Evolutionary conservation across 805 yeast species (phyloP), one percentile per base, ranked within the genome.

Genomic region (Maudiozyma serrabonitensis): DNA sequence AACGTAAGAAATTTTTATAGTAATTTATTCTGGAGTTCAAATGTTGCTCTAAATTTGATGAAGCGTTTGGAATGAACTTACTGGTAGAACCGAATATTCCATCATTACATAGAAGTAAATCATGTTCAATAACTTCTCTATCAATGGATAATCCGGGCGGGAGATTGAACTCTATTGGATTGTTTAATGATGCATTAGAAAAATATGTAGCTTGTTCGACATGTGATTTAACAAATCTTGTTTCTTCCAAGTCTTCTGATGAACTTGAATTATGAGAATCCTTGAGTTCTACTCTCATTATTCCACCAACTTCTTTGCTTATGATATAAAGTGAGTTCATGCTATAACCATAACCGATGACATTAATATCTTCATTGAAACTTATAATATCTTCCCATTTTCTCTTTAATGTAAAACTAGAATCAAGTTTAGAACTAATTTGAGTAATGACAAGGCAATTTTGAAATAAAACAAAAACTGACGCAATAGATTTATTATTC

Each of bases 331-430:
- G 62, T 1, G 84, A 72, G 1, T 66, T 51, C 28, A 72, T 62
- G 59, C 81, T 85, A 52, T 69, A 69, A 1, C 87, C 87, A 50
- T 71, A 65, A 0, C 90, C 89, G 35, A 83, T 67, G 18, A 87
- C 69, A 0, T 71, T 62, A 5, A 81, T 73, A 16, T 74, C 71
- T 1, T 72, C 52, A 52, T 78, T 79, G 54, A 90, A 75, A 6
- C 74, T 68, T 12, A 90, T 71, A 12, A 79, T 70, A 62, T 91
- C 97, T 64, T 89, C 95, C 96, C 96, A 90, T 56, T 82, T 75
- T 50, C 70, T 69, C 50, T 64, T 66, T 45, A 69, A 54, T 40
- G 61, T 62, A 53, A 63, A 61, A 34, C 60, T 56, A 41, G 68
- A 62, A 47, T 67, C 67, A 19, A 67, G 57, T 37, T 56, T 57